Conservation (phyloP, 805 yeast genomes). For the Tetrapisispora phaffii region DNA sequence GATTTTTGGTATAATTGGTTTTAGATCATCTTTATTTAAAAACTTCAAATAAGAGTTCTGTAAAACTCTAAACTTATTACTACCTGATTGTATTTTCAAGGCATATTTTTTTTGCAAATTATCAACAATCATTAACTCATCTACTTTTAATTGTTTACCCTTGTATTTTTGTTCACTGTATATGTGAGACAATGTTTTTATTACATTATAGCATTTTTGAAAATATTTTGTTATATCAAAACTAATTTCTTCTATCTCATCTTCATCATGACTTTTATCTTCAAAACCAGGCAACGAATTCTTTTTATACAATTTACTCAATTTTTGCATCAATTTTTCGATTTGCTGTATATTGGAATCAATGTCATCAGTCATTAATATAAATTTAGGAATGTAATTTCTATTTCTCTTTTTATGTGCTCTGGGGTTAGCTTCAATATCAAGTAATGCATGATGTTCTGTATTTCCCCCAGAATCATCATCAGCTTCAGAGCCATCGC, state of each 20-base stretch:
- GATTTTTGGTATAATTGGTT: constrained; percentile 30
- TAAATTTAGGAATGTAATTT: constrained; percentile 65
- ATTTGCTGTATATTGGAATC: constrained; percentile 52
- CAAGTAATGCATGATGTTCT: constrained; percentile 26
- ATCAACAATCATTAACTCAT: constrained; percentile 56
- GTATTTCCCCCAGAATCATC: constrained; percentile 28
- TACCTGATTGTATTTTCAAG: constrained; percentile 65
- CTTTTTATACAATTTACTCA: constrained; percentile 66
- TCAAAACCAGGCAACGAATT: constrained; percentile 80
- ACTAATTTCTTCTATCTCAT: constrained; percentile 68
- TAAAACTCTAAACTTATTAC: constrained; percentile 70
- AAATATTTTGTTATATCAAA: constrained; percentile 64
- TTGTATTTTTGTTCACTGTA: constrained; percentile 32
- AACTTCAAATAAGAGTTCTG: constrained; percentile 85
- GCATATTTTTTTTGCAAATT: constrained; percentile 84
- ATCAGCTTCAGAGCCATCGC: constrained; percentile 18
- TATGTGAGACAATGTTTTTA: constrained; percentile 52
- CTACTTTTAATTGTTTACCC: constrained; percentile 26
- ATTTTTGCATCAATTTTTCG: constrained; percentile 43
- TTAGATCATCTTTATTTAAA: constrained; percentile 70
- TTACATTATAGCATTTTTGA: constrained; percentile 66
- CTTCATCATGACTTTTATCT: constrained; percentile 69
- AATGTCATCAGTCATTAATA: constrained; percentile 62
- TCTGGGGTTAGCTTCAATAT: constrained; percentile 6
- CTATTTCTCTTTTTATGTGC: constrained; percentile 21